phyloP scores from a whole-genome alignment of 768 basidiomycete genomes.

The Austroboletus eburneus region DNA sequence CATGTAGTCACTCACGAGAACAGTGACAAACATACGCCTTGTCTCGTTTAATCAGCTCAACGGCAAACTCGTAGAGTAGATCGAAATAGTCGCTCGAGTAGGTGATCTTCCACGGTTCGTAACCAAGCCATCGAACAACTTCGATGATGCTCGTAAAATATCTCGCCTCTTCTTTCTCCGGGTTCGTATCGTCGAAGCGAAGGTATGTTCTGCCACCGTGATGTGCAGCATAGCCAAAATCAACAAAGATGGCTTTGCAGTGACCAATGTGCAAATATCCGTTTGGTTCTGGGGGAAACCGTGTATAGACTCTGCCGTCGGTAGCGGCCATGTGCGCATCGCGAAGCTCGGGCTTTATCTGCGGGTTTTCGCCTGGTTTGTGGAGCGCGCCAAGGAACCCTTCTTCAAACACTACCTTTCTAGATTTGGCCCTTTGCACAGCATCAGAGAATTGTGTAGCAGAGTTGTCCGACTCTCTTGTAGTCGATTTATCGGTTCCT shows the following conservation, averaged over 20 bases:
- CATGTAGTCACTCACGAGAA: conserved; percentile 59
- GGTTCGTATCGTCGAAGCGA: conserved; percentile 97
- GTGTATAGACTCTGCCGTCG: conserved; percentile 82
- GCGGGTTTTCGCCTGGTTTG: conserved; percentile 90
- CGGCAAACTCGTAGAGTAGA: conserved; percentile 78
- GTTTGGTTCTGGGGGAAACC: conserved; percentile 98
- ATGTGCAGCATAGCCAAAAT: conserved; percentile 97
- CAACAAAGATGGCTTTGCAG: conserved; percentile 97
- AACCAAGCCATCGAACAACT: conserved; percentile 94
- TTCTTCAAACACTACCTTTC: conserved; percentile 80
- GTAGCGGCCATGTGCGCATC: conserved; percentile 80
- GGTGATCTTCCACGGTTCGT: conserved; percentile 97
- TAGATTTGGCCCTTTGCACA: conserved; percentile 34
- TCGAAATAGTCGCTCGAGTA: conserved; percentile 98
- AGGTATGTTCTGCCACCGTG: conserved; percentile 91
- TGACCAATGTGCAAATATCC: conserved; percentile 95
- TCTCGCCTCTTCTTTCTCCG: conserved; percentile 92
- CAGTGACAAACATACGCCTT: conserved; percentile 97
- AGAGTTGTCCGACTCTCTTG: conserved; percentile 14
- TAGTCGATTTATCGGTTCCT: conserved; percentile 21
- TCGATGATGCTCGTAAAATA: conserved; percentile 98
- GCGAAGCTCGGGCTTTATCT: conserved; percentile 71
- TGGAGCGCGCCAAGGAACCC: conserved; percentile 93
- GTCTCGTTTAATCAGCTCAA: conserved; percentile 83
- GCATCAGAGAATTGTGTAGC: conserved; percentile 32